These are phyloP conservation scores for Penicillium goetzii DNA, from an alignment of 495 filamentous ascomycete genomes.

Conservation along the genomic window DNA sequence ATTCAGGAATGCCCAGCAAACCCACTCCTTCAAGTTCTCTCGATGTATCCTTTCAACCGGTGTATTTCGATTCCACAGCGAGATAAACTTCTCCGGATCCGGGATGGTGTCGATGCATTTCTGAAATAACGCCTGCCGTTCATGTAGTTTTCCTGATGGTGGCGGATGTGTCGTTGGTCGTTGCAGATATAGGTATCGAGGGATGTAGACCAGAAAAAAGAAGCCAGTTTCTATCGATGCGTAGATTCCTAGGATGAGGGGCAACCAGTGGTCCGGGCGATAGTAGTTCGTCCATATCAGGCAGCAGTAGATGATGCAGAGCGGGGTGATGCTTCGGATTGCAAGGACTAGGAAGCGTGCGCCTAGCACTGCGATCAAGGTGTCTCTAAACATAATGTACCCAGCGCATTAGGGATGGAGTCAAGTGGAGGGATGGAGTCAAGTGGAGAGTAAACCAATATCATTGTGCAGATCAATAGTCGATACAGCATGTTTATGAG, in stretches of 20 bases:
- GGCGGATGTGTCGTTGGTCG: neutral
- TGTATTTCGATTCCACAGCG: neutral
- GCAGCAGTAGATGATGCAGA: neutral
- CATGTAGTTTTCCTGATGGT: neutral
- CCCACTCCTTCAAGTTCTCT: neutral
- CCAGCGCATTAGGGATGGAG: too few relatives aligned
- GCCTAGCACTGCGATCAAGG: neutral
- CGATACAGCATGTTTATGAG: too few relatives aligned
- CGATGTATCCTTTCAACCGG: neutral
- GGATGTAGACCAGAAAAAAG: neutral
- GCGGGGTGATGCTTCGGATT: neutral
- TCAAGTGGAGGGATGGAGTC: too few relatives aligned
- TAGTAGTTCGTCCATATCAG: neutral
- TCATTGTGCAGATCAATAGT: too few relatives aligned
- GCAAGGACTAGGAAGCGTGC: neutral
- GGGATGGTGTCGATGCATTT: neutral
- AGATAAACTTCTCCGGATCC: neutral
- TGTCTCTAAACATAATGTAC: neutral
- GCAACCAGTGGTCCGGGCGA: neutral
- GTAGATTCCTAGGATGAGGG: neutral
- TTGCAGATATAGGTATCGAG: neutral
- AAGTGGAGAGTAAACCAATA: too few relatives aligned
- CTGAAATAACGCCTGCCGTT: neutral
- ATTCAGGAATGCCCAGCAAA: neutral
- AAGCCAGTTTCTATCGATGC: neutral